A percentile compares a stretch with the other conserved stretches of the same genome.
Conservation (phyloP, 202 grass and related monocot genomes). For the Carex arenaria region DNA sequence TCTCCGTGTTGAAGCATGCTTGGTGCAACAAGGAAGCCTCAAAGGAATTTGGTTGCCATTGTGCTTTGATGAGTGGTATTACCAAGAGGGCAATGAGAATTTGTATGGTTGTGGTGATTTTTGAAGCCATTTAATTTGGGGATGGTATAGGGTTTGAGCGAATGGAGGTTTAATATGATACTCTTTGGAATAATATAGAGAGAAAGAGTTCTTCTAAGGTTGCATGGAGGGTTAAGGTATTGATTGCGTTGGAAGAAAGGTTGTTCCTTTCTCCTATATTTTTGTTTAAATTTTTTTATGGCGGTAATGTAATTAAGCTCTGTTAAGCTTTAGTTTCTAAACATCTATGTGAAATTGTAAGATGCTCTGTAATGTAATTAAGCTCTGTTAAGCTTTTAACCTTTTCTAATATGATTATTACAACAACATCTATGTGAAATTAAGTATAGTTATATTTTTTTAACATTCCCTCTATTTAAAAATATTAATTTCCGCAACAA, state of each 20-base stretch:
- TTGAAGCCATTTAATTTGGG: slow-evolving; percentile 17
- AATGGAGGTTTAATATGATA: background rate
- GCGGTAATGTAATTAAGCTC: background rate
- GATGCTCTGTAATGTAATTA: background rate
- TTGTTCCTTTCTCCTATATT: slow-evolving; percentile 13
- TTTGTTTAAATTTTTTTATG: background rate
- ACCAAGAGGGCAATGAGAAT: slow-evolving; percentile 4
- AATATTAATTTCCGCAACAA: background rate
- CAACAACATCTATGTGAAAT: background rate
- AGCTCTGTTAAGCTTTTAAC: background rate
- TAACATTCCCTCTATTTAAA: background rate
- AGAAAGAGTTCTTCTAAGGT: slow-evolving; percentile 1
- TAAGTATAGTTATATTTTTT: no score
- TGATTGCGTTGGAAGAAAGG: slow-evolving; percentile 54
- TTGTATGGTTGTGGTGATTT: background rate
- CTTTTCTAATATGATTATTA: background rate
- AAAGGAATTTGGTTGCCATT: slow-evolving; percentile 60
- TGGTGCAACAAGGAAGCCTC: slow-evolving; percentile 64
- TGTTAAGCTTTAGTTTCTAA: background rate
- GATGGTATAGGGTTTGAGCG: background rate
- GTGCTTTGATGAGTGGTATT: background rate
- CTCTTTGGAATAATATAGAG: slow-evolving; percentile 12
- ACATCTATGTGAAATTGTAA: background rate
- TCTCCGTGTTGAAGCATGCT: slow-evolving; percentile 68
- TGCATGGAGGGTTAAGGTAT: slow-evolving; percentile 56